Evolutionary conservation across 2,329 filamentous ascomycete species (phyloP).

Genomic region (Knufia petricola): DNA sequence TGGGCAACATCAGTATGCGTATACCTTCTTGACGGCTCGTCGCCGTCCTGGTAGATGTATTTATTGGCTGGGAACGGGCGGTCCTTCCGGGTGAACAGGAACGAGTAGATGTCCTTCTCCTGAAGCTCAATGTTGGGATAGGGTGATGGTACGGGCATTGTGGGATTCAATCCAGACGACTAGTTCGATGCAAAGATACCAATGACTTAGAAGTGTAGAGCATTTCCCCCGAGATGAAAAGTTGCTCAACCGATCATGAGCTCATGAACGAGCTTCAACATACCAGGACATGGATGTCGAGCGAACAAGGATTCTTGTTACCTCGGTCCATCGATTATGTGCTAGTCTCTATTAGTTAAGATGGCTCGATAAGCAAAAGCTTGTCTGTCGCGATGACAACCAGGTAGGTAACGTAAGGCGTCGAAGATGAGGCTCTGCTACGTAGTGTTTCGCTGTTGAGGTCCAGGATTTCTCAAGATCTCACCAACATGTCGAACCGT

Average conservation of each 20-base stretch:
- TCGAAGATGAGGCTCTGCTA: too few relatives aligned
- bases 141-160: constrained; percentile 62
- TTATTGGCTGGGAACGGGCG: constrained; percentile 61
- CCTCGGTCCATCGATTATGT: too few relatives aligned
- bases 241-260: too few relatives aligned
- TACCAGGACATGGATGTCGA: not conserved
- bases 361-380: too few relatives aligned
- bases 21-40: constrained; percentile 54
- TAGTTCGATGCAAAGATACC: not conserved
- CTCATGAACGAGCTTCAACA: not conserved
- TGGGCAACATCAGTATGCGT: constrained; percentile 59
- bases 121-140: constrained; percentile 61
- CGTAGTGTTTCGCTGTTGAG: too few relatives aligned
- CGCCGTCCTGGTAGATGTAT: constrained; percentile 70
- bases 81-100: constrained; percentile 63
- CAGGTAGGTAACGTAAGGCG: too few relatives aligned
- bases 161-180: not conserved
- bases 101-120: constrained; percentile 64
- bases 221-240: not conserved
- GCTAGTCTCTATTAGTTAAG: too few relatives aligned
- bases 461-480: too few relatives aligned
- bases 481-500: too few relatives aligned
- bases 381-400: too few relatives aligned
- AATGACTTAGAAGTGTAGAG: not conserved
- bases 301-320: not conserved